Percentiles rank a stretch among this genome's conserved stretches.
Conservation (phyloP, 164 flowering plant genomes). For the Paratinospora sagittata region DNA sequence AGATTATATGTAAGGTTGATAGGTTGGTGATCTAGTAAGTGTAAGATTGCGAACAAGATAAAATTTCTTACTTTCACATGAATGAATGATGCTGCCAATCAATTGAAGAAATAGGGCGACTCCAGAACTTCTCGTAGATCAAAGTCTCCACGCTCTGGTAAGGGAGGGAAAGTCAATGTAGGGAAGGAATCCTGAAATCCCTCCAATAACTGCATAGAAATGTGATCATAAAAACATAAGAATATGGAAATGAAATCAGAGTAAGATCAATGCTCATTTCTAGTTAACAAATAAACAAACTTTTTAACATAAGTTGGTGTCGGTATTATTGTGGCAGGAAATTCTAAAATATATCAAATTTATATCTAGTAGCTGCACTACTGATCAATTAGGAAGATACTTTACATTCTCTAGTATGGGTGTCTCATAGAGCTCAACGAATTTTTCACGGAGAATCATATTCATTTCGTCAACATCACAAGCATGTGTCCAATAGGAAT, state of each 20-base stretch:
- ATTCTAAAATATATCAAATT: not conserved
- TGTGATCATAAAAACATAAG: not conserved
- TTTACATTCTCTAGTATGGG: constrained; percentile 85
- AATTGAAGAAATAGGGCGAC: too few relatives aligned
- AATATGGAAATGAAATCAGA: too few relatives aligned
- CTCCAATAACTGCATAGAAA: too few relatives aligned
- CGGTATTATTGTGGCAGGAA: not conserved
- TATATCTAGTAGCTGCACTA: not conserved
- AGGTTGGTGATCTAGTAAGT: not conserved
- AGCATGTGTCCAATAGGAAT: constrained; percentile 99
- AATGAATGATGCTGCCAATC: constrained; percentile 13
- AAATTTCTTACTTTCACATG: not conserved
- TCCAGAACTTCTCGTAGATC: too few relatives aligned
- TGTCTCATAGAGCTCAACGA: constrained; percentile 80
- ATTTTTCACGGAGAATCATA: constrained; percentile 77
- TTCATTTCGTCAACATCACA: constrained; percentile 92
- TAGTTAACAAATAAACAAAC: too few relatives aligned
- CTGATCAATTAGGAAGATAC: constrained; percentile 3
- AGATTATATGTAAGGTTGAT: not conserved
- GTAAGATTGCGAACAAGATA: not conserved
- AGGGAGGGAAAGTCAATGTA: too few relatives aligned
- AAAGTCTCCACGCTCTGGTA: too few relatives aligned
- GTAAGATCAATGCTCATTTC: too few relatives aligned
- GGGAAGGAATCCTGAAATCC: too few relatives aligned
- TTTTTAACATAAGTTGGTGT: too few relatives aligned